Base-by-base conservation (phyloP, 106 monocot genomes). In the Allium fistulosum region DNA sequence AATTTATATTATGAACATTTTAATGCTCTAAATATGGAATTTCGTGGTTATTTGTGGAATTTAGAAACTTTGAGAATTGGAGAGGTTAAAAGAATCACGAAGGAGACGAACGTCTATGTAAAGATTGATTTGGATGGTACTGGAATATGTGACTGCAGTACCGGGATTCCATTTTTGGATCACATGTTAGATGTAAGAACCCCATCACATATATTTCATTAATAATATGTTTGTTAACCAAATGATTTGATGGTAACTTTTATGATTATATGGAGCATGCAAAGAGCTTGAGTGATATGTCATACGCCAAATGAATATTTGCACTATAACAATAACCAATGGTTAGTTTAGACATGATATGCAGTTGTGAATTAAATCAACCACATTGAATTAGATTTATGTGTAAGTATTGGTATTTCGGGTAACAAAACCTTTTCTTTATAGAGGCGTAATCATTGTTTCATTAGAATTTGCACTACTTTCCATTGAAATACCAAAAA, bases 101-200 rank as follows among this genome's bases (percentile, higher is more conserved):
- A 97, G 70, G 96, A 97, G 72, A 97, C 96, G 6, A 62, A 82
- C 70, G 96, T 97, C 28, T 73, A 79, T 59, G 92, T 92, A 27
- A 84, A 75, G 65, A 50, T 97, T 27, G 79, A 89, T 60, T 74
- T 97, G 75, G 92, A 97, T 79, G 92, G 96, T 27, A 69, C 86
- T 50, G 96, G 92, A 49, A 48, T 82, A 27, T 72, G 92, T 0
- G 78, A 92, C 2, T 86, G 86, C 73, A 80, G 45, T 9, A 92
- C 96, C 0, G 88, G 92, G 61, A 96, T 96, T 66, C 88, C 92
- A 6, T 96, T 96, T 72, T 71, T 96, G 48, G 88, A 96, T 75
- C 95, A 96, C 65, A 96, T 96, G 91, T 69, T 96, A 46, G 95
- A 96, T 72, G 95, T 96, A 65, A 86, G 88, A 69, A 16, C 14